Evolutionary conservation across 108 stramenopile genomes (phyloP).

Genomic region (Thalassiosira profunda): DNA sequence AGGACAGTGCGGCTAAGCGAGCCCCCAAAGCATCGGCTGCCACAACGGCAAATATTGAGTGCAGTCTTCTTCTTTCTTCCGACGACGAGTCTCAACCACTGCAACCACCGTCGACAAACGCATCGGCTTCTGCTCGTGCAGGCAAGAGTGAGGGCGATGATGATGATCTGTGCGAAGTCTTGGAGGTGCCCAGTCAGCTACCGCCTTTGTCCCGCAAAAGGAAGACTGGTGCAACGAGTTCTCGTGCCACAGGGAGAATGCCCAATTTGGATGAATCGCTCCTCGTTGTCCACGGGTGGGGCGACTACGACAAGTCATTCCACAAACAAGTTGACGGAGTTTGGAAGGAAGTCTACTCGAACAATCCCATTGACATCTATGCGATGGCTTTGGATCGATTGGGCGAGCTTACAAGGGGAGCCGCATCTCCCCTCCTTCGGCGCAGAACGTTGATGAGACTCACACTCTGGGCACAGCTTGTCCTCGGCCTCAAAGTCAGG

Average conservation of each 20-base stretch:
- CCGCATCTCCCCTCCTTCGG: constrained; percentile 11
- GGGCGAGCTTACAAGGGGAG: not conserved
- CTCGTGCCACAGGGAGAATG: too few relatives aligned
- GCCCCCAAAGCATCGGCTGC: too few relatives aligned
- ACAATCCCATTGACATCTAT: constrained; percentile 14
- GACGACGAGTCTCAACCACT: constrained; percentile 6
- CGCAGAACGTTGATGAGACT: constrained; percentile 25
- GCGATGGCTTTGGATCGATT: constrained; percentile 6
- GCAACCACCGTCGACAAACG: not conserved
- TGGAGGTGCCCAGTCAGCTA: too few relatives aligned
- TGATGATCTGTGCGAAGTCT: too few relatives aligned
- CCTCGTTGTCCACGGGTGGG: constrained; percentile 32
- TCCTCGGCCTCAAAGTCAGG: constrained; percentile 26
- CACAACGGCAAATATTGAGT: not conserved
- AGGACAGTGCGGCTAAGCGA: too few relatives aligned
- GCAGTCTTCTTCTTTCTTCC: not conserved
- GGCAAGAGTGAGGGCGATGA: too few relatives aligned
- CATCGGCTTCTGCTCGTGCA: too few relatives aligned
- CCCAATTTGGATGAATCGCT: too few relatives aligned
- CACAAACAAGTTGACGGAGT: constrained; percentile 22
- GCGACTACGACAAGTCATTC: constrained; percentile 18
- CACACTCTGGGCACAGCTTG: constrained; percentile 37
- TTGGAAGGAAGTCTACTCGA: constrained; percentile 19
- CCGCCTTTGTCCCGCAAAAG: too few relatives aligned
- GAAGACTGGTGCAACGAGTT: too few relatives aligned